A percentile compares a stretch with the other conserved stretches of the same genome.
These are phyloP conservation scores for Colletotrichum chrysophilum DNA, from an alignment of 2,329 filamentous ascomycete species.

Conservation along the genomic window DNA sequence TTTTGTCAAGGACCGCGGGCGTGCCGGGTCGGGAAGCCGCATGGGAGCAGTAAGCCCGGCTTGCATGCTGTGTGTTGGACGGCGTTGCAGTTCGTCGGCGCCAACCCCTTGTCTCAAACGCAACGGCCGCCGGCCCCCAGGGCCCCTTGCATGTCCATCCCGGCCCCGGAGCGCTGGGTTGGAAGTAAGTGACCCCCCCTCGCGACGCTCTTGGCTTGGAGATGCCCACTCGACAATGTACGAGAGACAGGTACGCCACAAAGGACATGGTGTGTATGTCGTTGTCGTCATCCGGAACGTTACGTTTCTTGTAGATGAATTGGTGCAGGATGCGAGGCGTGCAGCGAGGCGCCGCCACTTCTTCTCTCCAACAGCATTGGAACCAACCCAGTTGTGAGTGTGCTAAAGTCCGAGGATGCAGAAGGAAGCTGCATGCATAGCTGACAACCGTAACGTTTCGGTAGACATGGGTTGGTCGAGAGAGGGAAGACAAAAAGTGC, in stretches of 20 bases:
- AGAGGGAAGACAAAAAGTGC: not conserved
- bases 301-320: not conserved
- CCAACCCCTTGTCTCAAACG: not conserved
- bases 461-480: not conserved
- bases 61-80: not conserved
- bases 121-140: not conserved
- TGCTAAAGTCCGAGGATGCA: not conserved
- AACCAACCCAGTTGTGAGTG: not conserved
- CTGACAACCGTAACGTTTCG: not conserved
- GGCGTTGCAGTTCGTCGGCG: not conserved
- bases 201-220: not conserved
- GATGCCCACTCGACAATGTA: not conserved
- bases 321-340: not conserved
- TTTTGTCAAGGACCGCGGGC: not conserved
- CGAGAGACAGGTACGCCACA: not conserved
- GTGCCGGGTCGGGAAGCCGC: slow-evolving; percentile 10
- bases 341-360: not conserved
- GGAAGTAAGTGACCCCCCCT: not conserved
- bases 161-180: not conserved
- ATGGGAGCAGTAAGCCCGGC: not conserved
- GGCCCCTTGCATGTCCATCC: not conserved
- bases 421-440: not conserved
- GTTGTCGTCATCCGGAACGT: not conserved
- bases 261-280: not conserved
- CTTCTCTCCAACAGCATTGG: not conserved